Evolutionary conservation across 352 stramenopile species (phyloP), one percentile per base, ranked within the genome.

Genomic region (Elongisporangium senticosum): DNA sequence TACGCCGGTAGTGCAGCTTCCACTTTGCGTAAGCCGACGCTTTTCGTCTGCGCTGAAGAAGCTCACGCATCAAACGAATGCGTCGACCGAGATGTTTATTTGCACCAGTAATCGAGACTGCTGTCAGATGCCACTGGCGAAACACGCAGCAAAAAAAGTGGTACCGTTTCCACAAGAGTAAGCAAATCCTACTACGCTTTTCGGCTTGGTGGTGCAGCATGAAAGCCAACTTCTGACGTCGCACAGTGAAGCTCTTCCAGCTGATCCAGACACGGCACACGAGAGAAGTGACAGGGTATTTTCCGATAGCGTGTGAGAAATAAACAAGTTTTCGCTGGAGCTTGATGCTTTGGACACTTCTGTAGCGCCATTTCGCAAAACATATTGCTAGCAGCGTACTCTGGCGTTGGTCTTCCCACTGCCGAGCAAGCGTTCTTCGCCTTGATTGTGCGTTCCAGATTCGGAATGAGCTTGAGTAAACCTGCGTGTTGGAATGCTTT

Each of bases 241-340:
- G 19, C 10, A 55, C 15, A 40, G 56, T 4, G 14, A 62, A 61
- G 1, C 21, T 8, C 4, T 62, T 67, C 79, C 79, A 89, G 7
- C 53, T 54, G 10, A 5, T 0, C 72, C 73, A 87, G 6, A 40
- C 3, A 58, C 69, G 57, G 0, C 20, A 51, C 1, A 81, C 26
- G 2, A 62, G 53, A 1, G 68, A 83, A 7, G 63, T 72, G 2
- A 48, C 39, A 22, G 75, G 61, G 49, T 82, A 63, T 7, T 49
- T 53, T 7, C 75, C 75, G 48, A 69, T 75, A 0, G 83, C 52
- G 40, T 69, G 64, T 4, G 56, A 61, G 21, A 79, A 87, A 47
- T 82, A 69, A 1, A 13, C 15, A 3, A 81, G 51, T 33, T 84
- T 85, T 48, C 56, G 63, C 33, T 59, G 60, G 10, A 72, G 49